Base-by-base conservation (phyloP, 768 basidiomycete genomes). In the Amanita inopinata region DNA sequence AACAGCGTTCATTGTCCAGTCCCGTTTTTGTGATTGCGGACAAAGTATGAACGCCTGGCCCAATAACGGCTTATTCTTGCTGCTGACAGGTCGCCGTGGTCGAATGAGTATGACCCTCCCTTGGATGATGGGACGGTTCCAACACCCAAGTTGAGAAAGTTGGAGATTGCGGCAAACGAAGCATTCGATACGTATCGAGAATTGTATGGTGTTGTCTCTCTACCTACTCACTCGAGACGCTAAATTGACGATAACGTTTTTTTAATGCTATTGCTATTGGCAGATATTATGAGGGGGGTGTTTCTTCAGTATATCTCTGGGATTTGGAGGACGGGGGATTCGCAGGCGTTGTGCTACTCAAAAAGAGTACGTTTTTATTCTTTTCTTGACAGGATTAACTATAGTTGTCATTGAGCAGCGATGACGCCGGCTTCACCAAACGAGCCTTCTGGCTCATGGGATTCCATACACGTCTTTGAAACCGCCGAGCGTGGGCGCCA, bases 381-480 rank as follows among this genome's bases (percentile, higher is more conserved):
- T 17, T 32, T 36, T 37, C 34, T 7, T 14, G 35, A 6, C n/a
- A 40, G 24, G 27, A 36, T 19, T 20, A 10, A 2, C 14, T 8
- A n/a, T 22, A 15, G 10, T 3, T 28, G 18, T 36, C 33, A 18
- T 45, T 11, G 34, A n/a, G n/a, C 48, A 88, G 85, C 69, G 4
- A 74, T 88, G 69, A 71, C 63, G 18, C 76, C 80, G 2, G 59
- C 67, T 8, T 61, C 69, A 5, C 54, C 65, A 8, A 66, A 69
- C 43, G 83, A 81, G 47, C 79, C 85, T 4, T 76, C 83, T 0
- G 90, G 91, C 17, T 83, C 89, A 41, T 99, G 96, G 96, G 93
- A 99, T 57, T 94, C 92, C 1, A 90, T 99, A 48, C 96, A 99
- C 56, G 94, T 98, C 40, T 97, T 99, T 51, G 96, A 99, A 61